Evolutionary conservation across 2,329 filamentous ascomycete species (phyloP).

Genomic region (Aspergillus awamori): DNA sequence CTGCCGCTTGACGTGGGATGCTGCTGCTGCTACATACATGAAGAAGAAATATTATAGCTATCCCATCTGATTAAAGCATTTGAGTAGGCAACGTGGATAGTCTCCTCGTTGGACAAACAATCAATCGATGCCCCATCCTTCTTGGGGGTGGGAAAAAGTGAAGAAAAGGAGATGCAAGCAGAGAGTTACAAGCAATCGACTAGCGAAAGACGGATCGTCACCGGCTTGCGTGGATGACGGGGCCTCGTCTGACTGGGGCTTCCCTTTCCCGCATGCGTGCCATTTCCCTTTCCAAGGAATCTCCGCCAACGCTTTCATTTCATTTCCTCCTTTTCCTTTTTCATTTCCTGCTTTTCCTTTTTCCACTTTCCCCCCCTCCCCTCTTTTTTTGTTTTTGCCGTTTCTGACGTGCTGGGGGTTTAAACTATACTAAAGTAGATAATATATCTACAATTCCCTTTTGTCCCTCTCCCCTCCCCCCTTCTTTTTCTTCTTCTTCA

Average conservation of each 20-base stretch:
- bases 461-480: slow-evolving; percentile 1
- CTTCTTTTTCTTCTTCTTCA: not conserved
- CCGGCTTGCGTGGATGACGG: slow-evolving; percentile 31
- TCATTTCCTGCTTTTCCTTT: slow-evolving; percentile 9
- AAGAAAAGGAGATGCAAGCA: not conserved
- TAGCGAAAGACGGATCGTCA: slow-evolving; percentile 23
- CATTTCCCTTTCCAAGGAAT: not conserved
- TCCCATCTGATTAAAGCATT: too few relatives aligned
- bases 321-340: slow-evolving; percentile 12
- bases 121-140: too few relatives aligned
- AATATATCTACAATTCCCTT: slow-evolving; percentile 3
- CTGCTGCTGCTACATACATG: too few relatives aligned
- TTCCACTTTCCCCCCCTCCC: not conserved
- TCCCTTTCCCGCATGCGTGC: slow-evolving; percentile 9
- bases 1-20: not conserved
- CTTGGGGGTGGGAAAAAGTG: not conserved
- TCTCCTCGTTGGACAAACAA: too few relatives aligned
- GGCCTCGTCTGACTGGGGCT: slow-evolving; percentile 20
- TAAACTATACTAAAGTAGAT: not conserved
- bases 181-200: not conserved
- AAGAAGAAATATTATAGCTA: too few relatives aligned
- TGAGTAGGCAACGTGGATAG: too few relatives aligned
- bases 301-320: slow-evolving; percentile 6
- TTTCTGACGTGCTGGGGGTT: too few relatives aligned
- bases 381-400: not conserved